Percentiles rank a stretch among this genome's conserved stretches.
Evolutionary conservation across 1,139 yeast species (phyloP).

Genomic region (Lodderomyces orthopsilosis): DNA sequence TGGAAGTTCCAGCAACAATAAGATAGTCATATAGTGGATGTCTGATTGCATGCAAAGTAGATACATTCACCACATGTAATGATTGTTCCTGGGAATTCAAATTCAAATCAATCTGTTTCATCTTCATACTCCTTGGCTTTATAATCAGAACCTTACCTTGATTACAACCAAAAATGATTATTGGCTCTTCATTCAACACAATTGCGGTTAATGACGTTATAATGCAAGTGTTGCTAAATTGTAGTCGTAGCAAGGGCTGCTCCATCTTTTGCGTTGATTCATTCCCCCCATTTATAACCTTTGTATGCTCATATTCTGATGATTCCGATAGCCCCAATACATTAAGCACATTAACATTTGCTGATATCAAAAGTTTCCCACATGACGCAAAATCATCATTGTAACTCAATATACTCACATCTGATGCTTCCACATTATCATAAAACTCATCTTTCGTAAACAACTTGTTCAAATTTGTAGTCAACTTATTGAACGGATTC

Average conservation of each 20-base stretch:
- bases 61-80: conserved; percentile 22
- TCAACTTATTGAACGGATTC: conserved; percentile 28
- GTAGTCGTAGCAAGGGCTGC: conserved; percentile 34
- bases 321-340: conserved; percentile 32
- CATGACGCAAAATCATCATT: conserved; percentile 6
- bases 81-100: conserved; percentile 14
- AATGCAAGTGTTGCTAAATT: conserved; percentile 24
- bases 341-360: conserved; percentile 38
- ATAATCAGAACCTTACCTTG: conserved; percentile 34
- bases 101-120: conserved; percentile 26
- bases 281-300: conserved; percentile 12
- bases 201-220: conserved; percentile 33
- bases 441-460: conserved; percentile 18
- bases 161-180: conserved; percentile 36
- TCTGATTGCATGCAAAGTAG: conserved; percentile 31
- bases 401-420: conserved; percentile 4
- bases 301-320: conserved; percentile 16
- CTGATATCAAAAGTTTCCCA: conserved; percentile 28
- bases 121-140: conserved; percentile 28
- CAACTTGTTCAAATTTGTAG: conserved; percentile 32
- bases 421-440: background rate
- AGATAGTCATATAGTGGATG: conserved; percentile 33
- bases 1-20: conserved; percentile 38
- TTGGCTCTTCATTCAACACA: conserved; percentile 21
- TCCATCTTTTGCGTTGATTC: conserved; percentile 24